A percentile compares a stretch with the other conserved stretches of the same genome.
These are phyloP conservation scores for Chlorella ohadii DNA, from an alignment of 139 green algal species.

Conservation along the genomic window DNA sequence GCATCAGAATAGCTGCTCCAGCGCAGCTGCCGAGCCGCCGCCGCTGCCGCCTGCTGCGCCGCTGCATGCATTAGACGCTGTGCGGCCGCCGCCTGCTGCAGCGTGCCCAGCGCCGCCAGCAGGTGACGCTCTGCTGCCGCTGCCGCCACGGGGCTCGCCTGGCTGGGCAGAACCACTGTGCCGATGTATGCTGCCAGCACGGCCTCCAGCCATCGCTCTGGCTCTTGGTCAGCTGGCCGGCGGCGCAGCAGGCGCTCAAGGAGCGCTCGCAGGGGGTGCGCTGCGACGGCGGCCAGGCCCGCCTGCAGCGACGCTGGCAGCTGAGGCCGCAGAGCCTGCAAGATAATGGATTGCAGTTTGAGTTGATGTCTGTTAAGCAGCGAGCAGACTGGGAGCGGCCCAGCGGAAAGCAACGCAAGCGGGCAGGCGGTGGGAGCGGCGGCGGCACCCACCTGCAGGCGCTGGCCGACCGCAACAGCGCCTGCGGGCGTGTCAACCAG, in stretches of 20 bases:
- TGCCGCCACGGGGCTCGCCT: neutral
- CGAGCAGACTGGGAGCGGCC: neutral
- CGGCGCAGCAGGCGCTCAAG: conserved; percentile 6
- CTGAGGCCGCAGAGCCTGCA: neutral
- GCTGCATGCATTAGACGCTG: neutral
- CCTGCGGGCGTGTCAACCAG: neutral
- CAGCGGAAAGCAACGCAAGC: neutral
- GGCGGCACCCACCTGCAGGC: conserved; percentile 12
- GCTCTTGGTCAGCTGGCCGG: neutral
- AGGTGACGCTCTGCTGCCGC: neutral
- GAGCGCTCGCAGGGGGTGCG: neutral
- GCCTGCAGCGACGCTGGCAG: neutral
- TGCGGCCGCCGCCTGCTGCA: neutral
- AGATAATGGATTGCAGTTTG: neutral
- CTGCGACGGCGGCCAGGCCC: neutral
- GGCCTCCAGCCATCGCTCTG: neutral
- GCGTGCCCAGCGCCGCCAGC: neutral
- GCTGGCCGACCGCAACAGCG: neutral
- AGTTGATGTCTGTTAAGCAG: neutral
- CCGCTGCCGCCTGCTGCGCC: neutral
- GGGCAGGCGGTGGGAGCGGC: neutral
- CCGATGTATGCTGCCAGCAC: conserved; percentile 16
- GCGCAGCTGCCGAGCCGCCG: neutral
- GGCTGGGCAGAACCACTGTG: neutral
- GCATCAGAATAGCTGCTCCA: neutral